Base-by-base conservation (phyloP, 2,329 filamentous ascomycete species). In the Epichloe gansuensis region DNA sequence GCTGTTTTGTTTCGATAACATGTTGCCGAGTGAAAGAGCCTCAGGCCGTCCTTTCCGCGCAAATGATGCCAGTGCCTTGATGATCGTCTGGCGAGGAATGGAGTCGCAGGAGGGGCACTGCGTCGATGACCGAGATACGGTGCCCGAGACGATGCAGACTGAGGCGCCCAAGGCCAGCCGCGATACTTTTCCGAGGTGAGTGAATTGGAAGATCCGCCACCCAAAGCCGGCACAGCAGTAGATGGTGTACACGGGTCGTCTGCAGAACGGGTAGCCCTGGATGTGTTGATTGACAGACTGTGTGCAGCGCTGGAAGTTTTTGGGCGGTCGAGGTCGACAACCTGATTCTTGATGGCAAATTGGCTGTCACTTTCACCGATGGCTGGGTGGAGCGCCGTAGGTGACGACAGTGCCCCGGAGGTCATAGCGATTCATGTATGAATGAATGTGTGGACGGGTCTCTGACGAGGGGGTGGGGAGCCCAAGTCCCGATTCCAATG, bases 11-110 rank as follows among this genome's bases (percentile, higher is more conserved):
- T 70, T 67, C 52, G 74, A 77, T 50, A 83, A 67, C 70, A 88
- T 78, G 54, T 75, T 73, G 67, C 76, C 71, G 56, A 87, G 69
- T 31, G 82, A 81, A 23, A 85, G 76, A 48, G 81, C 74, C 64
- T 84, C 77, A 51, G 83, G 78, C 62, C 81, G 80, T 60, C 77
- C 76, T 60, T 75, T 78, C 62, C 77, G 77, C 53, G 76, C 72
- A 44, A 80, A 75, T 13, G 86, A 90, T 52, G 85, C 85, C 59
- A 91, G 71, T 5, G 86, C 87, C 71, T 93, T 91, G 73, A 91
- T 81, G 62, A 90, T 82, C 52, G 88, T 91, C 69, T 91, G 88
- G 57, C 82, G 82, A 12, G 88, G 86, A 58, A 91, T 74, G 2
- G 58, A 50, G 61, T 88, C 85, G 64, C 80, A 75, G 11, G 83